Evolutionary conservation across 805 yeast species (phyloP).

Genomic region (Candida golubevii): DNA sequence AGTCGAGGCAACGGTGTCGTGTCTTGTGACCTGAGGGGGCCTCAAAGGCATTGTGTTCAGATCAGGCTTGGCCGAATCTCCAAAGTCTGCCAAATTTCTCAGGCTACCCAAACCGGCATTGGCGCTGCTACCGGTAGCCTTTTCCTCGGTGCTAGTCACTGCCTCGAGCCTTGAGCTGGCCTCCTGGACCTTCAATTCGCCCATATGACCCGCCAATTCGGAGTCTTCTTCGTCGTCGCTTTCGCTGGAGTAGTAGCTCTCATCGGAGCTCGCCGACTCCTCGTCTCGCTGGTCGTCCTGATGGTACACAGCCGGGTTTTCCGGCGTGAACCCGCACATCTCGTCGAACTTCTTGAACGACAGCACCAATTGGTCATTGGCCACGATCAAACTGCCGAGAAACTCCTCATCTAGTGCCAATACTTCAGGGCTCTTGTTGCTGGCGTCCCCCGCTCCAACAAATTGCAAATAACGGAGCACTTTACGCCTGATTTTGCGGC

Average conservation of each 20-base stretch:
- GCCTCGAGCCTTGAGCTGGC: conserved; percentile 10
- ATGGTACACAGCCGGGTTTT: conserved; percentile 30
- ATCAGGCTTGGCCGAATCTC: neutral
- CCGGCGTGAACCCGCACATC: conserved; percentile 39
- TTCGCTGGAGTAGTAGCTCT: conserved; percentile 38
- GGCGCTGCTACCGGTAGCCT: conserved; percentile 25
- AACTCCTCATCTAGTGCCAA: conserved; percentile 62
- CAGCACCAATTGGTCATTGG: conserved; percentile 83
- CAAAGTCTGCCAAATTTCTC: neutral
- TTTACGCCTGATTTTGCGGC: conserved; percentile 70
- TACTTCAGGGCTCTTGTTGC: conserved; percentile 24
- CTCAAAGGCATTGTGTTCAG: conserved; percentile 1
- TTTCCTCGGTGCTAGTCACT: conserved; percentile 19
- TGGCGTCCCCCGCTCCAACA: conserved; percentile 51
- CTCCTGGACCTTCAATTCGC: conserved; percentile 12
- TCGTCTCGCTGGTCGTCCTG: conserved; percentile 20
- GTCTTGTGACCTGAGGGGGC: conserved; percentile 16
- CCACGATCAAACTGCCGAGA: conserved; percentile 80
- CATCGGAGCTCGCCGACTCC: conserved; percentile 22
- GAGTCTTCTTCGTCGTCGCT: conserved; percentile 32
- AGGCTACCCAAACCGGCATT: neutral
- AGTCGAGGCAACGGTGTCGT: conserved; percentile 24
- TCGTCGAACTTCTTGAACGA: conserved; percentile 69
- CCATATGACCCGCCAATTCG: conserved; percentile 7
- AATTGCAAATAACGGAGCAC: conserved; percentile 78